Evolutionary conservation across 805 yeast species (phyloP).

Genomic region (Candida andamanensis): DNA sequence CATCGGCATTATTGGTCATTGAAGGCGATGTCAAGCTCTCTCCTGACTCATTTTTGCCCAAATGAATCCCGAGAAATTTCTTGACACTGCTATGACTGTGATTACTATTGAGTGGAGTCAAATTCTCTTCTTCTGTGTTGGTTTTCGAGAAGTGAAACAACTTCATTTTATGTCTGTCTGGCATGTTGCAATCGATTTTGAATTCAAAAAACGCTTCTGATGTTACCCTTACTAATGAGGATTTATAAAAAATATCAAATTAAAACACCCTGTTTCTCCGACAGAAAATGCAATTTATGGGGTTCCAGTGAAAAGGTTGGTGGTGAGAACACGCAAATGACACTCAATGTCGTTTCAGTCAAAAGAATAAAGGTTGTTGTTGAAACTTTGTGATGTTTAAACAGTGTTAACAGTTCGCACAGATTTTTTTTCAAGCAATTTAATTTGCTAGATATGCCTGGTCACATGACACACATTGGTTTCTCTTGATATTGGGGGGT

Average conservation of each 20-base stretch:
- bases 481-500: too few species aligned
- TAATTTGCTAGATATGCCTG: slow-evolving; percentile 1
- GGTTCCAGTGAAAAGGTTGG: too few species aligned
- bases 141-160: slow-evolving; percentile 34
- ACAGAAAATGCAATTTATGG: too few species aligned
- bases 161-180: slow-evolving; percentile 41
- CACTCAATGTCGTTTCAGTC: too few species aligned
- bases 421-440: slow-evolving; percentile 1
- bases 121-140: slow-evolving; percentile 16
- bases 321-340: too few species aligned
- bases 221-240: too few species aligned
- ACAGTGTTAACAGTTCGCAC: background rate
- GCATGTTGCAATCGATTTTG: slow-evolving; percentile 21
- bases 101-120: slow-evolving; percentile 29
- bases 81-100: slow-evolving; percentile 17
- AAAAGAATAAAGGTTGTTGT: too few species aligned
- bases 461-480: slow-evolving; percentile 1
- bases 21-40: slow-evolving; percentile 34
- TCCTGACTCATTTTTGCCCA: slow-evolving; percentile 37
- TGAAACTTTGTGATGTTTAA: too few species aligned
- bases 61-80: slow-evolving; percentile 36
- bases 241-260: too few species aligned
- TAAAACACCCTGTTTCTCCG: too few species aligned
- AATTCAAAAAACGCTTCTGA: too few species aligned
- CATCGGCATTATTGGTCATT: slow-evolving; percentile 28